phyloP scores from a whole-genome alignment of 1,139 yeast genomes.

The Waltiozyma sp. region DNA sequence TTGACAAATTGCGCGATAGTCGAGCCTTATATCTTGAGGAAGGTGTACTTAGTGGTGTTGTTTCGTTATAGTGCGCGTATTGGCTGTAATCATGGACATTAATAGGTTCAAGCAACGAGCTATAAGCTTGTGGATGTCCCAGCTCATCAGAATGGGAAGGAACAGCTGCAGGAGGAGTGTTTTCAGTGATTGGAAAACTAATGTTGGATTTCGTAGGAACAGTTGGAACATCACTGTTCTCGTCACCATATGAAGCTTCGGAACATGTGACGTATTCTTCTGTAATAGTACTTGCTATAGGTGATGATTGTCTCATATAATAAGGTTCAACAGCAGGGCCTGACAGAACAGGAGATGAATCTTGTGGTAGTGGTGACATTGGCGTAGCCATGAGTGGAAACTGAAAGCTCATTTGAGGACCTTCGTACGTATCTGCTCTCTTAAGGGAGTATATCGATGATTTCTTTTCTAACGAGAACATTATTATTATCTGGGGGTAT shows the following conservation, averaged over 20 bases:
- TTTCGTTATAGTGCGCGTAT: not conserved
- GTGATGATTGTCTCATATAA: slow-evolving; percentile 2
- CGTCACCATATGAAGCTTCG: not conserved
- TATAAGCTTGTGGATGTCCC: not conserved
- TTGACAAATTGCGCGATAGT: not conserved
- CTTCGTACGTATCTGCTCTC: slow-evolving; percentile 16
- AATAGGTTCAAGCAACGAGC: not conserved
- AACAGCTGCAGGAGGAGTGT: not conserved
- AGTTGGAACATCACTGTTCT: slow-evolving; percentile 1
- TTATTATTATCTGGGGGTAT: too few relatives aligned
- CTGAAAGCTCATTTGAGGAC: slow-evolving; percentile 17
- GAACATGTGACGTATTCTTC: not conserved
- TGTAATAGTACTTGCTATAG: not conserved
- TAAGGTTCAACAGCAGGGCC: slow-evolving; percentile 13
- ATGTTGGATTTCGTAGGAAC: slow-evolving; percentile 13
- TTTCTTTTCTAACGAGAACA: too few relatives aligned
- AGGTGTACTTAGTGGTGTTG: not conserved
- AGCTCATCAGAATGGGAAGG: too few relatives aligned
- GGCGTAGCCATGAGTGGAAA: slow-evolving; percentile 11
- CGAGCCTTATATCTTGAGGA: not conserved
- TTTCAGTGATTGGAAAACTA: slow-evolving; percentile 11
- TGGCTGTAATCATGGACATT: not conserved
- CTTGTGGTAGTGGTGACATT: not conserved
- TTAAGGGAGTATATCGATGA: slow-evolving; percentile 5
- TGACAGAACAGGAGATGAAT: slow-evolving; percentile 1